Base-by-base conservation (phyloP, 2,329 filamentous ascomycete genomes). In the Chaetomium globosum region DNA sequence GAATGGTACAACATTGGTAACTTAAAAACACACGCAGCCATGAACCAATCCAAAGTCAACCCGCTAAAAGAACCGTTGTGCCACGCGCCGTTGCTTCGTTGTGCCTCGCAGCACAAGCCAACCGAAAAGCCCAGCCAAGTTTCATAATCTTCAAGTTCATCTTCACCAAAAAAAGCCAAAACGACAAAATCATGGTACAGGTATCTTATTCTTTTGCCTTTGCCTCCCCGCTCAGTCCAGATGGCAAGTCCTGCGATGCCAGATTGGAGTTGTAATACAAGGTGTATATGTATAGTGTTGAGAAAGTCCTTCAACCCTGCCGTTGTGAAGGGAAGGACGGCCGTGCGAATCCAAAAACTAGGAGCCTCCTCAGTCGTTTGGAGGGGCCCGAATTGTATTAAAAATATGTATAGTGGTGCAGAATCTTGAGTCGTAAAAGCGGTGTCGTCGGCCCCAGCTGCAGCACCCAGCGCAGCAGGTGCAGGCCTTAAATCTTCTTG, bases 401-500 rank as follows among this genome's bases (percentile, higher is more conserved):
- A 61, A 65, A 65, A 55, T 61, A 52, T 57, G 26, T 65, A 61
- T 58, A 52, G 31, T 31, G 7, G 31, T 46, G 53, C 48, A 52
- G 60, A 48, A 9, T 31, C 33, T 33, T 61, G 39, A 7, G 49
- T 51, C 57, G 21, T 64, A 28, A 49, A 5, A 49, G 28, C 31
- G 48, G 10, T 16, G 30, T 49, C 4, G n/a, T 64, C 56, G 28
- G 56, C 4, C 55, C 7, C 19, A 30, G 49, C 10, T 46, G 56
- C 30, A 16, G 58, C 51, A 53, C 56, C 64, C 49, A 52, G 49
- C 16, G 49, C 55, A 39, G 55, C 55, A n/a, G 10, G 21, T 9
- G 26, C 8, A 21, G 46, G 36, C 30, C 46, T 63, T 54, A 66
- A 21, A 39, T 53, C 60, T 64, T 67, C 48, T 46, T 46, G 36